Base-by-base conservation (phyloP, 176 grass and related monocot genomes). In the Tuctoria greenei region DNA sequence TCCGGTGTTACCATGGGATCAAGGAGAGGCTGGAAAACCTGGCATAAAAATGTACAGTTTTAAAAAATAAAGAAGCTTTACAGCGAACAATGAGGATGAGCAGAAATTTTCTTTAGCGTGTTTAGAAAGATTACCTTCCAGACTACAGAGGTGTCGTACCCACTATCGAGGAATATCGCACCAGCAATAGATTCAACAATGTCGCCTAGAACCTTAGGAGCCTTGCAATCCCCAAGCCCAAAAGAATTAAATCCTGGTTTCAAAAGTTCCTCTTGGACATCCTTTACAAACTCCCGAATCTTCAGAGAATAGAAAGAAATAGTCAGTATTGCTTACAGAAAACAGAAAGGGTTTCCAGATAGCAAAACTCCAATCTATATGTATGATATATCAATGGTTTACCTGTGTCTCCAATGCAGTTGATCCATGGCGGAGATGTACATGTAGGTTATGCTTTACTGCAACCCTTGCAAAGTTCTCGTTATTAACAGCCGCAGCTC, bases 241-340 rank as follows among this genome's bases (percentile, higher is more conserved):
- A 99, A 99, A 71, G 87, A 99, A 84, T 99, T 99, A 72, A 99
- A 99, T 72, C 82, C 89, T 76, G 91, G 82, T 84, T 95, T 95
- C 15, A 24, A 86, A 67, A 99, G 71, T 70, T 99, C 95, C 59
- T 90, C 89, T 79, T 80, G 88, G n/a, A 80, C 88, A 92, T 99
- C 91, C 86, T 99, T 99, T 58, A 95, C 95, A 49, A 99, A 99
- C 70, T 99, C 92, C 16, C 92, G 91, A 73, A 99, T 99, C 95
- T 99, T 80, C 51, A 85, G 8, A 83, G 62, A 18, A 70, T 76
- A 59, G 46, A 52, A 79, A 69, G 8, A 73, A 65, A 75, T 28
- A 35, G 34, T 89, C 42, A 89, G 63, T 40, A 71, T 46, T 75
- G 63, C 31, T 82, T 73, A 35, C 25, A 64, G 61, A 69, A 63